phyloP scores from a whole-genome alignment of 75 land plant species.

The Pinus taeda region DNA sequence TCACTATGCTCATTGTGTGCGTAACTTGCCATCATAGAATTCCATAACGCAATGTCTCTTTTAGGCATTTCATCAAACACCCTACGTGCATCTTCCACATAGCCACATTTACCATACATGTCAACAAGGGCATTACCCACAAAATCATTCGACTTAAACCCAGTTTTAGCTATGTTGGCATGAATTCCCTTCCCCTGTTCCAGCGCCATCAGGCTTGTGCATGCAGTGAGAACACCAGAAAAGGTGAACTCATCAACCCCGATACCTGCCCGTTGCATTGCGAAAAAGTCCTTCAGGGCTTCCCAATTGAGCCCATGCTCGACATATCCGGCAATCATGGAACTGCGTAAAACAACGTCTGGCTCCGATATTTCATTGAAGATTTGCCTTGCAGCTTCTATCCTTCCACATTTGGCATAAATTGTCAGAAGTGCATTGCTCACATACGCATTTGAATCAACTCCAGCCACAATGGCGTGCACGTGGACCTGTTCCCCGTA shows the following conservation, averaged over 20 bases:
- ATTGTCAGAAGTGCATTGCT: slow-evolving; percentile 44
- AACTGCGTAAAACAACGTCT: slow-evolving; percentile 43
- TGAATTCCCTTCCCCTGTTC: slow-evolving; percentile 33
- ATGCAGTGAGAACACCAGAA: slow-evolving; percentile 31
- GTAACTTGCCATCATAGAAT: slow-evolving; percentile 19
- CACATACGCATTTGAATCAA: slow-evolving; percentile 41
- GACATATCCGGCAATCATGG: slow-evolving; percentile 52
- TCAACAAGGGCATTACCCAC: not conserved
- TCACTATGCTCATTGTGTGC: not conserved
- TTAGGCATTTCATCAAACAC: slow-evolving; percentile 16
- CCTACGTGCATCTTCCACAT: slow-evolving; percentile 4
- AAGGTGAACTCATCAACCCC: slow-evolving; percentile 36
- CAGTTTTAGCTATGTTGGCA: not conserved
- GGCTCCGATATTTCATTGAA: slow-evolving; percentile 29
- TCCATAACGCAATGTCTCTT: slow-evolving; percentile 25
- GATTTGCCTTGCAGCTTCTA: slow-evolving; percentile 19
- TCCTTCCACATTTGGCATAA: slow-evolving; percentile 41
- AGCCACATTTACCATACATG: slow-evolving; percentile 18
- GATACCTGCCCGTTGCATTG: slow-evolving; percentile 31
- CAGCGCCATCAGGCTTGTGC: slow-evolving; percentile 17
- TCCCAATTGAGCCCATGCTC: slow-evolving; percentile 25
- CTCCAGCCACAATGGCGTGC: slow-evolving; percentile 32
- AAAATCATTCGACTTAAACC: not conserved
- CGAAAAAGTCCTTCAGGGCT: slow-evolving; percentile 41
- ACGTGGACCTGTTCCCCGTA: slow-evolving; percentile 39